Evolutionary conservation across 805 yeast genomes (phyloP).

Genomic region (Wickerhamomyces queroliae): DNA sequence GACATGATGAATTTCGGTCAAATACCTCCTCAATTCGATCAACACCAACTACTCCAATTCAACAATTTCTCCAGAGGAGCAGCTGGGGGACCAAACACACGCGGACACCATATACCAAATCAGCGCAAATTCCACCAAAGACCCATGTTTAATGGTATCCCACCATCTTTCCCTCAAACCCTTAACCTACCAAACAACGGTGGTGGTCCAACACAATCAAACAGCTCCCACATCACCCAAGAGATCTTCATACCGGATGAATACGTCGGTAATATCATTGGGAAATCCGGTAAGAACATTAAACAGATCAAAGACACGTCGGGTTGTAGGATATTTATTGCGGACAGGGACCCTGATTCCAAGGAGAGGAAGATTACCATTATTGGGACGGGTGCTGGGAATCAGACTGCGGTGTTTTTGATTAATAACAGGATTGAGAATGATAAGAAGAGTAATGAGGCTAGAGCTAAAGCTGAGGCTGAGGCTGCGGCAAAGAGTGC

Average conservation of each 20-base stretch:
- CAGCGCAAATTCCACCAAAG: not conserved
- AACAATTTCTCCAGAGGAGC: not conserved
- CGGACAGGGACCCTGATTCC: conserved; percentile 46
- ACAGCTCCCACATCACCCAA: conserved; percentile 42
- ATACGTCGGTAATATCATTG: conserved; percentile 80
- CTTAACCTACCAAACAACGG: conserved; percentile 2
- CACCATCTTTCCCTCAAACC: not conserved
- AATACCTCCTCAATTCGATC: conserved; percentile 5
- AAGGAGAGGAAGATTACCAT: conserved; percentile 61
- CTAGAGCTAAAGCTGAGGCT: conserved; percentile 7
- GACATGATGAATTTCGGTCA: conserved; percentile 7
- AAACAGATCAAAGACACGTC: conserved; percentile 70
- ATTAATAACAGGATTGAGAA: conserved; percentile 63
- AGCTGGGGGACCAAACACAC: too few species aligned
- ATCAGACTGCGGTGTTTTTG: conserved; percentile 66
- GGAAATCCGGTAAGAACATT: conserved; percentile 79
- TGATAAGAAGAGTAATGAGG: conserved; percentile 48
- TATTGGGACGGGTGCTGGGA: conserved; percentile 60
- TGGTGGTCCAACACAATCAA: not conserved
- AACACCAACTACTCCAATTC: conserved; percentile 2
- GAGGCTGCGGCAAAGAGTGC: too few species aligned
- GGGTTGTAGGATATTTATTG: conserved; percentile 72
- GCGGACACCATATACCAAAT: too few species aligned
- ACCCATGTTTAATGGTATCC: not conserved
- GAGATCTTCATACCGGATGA: conserved; percentile 72